These are phyloP conservation scores for Hyphopichia wangnamkhiaoensis DNA, from an alignment of 1,139 yeast genomes.

Conservation along the genomic window DNA sequence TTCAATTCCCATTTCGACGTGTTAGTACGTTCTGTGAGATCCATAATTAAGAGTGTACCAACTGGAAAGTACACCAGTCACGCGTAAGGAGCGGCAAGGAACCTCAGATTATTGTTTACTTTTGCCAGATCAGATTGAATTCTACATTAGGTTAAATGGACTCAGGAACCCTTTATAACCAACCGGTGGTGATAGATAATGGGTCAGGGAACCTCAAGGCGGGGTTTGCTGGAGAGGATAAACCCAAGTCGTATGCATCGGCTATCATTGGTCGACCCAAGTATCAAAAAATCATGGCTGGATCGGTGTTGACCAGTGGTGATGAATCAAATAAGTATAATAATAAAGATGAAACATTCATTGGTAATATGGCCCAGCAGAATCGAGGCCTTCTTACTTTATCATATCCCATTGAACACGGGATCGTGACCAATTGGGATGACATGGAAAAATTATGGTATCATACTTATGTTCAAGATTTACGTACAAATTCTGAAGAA, in stretches of 20 bases:
- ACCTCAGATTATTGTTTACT: too few relatives aligned
- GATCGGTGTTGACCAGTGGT: constrained; percentile 52
- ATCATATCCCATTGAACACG: constrained; percentile 76
- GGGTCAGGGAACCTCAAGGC: constrained; percentile 90
- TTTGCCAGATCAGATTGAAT: too few relatives aligned
- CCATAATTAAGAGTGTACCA: too few relatives aligned
- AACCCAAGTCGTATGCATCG: constrained; percentile 59
- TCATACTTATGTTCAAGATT: constrained; percentile 58
- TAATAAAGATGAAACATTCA: constrained; percentile 46
- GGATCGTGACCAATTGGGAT: constrained; percentile 81
- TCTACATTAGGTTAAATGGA: too few relatives aligned
- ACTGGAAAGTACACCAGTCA: too few relatives aligned
- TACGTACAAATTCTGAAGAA: constrained; percentile 52
- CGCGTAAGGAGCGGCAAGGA: too few relatives aligned
- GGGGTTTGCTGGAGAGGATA: constrained; percentile 92
- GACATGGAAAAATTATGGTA: constrained; percentile 82
- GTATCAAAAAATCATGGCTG: constrained; percentile 83
- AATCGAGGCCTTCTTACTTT: constrained; percentile 73
- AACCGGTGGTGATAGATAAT: constrained; percentile 89
- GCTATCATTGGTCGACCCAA: constrained; percentile 78
- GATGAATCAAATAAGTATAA: constrained; percentile 11
- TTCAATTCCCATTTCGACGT: too few relatives aligned
- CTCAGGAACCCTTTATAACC: constrained; percentile 49
- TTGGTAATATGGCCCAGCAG: constrained; percentile 75
- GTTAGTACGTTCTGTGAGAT: too few relatives aligned